Base-by-base conservation (phyloP, 495 filamentous ascomycete species). In the Rusavskia elegans region DNA sequence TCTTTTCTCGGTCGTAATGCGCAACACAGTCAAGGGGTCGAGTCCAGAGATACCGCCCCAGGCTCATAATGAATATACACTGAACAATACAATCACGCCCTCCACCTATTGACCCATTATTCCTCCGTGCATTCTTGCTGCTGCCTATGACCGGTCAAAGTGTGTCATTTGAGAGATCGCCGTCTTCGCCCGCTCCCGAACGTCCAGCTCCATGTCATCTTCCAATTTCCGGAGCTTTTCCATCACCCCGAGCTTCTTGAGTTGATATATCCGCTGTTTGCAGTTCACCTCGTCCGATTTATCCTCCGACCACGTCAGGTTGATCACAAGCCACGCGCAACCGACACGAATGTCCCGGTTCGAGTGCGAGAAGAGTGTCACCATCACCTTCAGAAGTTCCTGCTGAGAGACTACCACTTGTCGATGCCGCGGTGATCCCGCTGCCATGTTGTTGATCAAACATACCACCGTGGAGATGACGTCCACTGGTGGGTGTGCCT, bases 391-490 rank as follows among this genome's bases (percentile, higher is more conserved):
- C 32, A 84, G 57, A 0, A 84, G 66, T 17, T 75, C 64, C 2
- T 61, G 65, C 57, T 95, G 82, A 35, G 74, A 74, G 27, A 82
- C 75, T 21, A 98, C 68, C n/a, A 83, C 67, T 53, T 85, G 78
- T 8, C 86, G 82, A 62, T 96, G 87, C 40, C 76, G 71, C 0
- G 88, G 81, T 14, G 74, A 66, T 49, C 85, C 83, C 14, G 87
- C 88, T 14, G 88, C 87, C 55, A 97, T 79, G 67, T 96, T 87
- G 39, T 87, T 80, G 49, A 97, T 70, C 50, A 93, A 76, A 59
- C 77, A 87, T 27, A 82, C 76, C 25, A 87, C 82, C 16, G 84
- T 73, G 58, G 70, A 74, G 52, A 95, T 72, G 53, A 96, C 82
- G 64, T 92, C 83, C 49, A 73, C 59, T 20, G 78, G 77, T 6